Percentiles rank a stretch among this genome's conserved stretches.
Evolutionary conservation across 1,139 yeast genomes (phyloP).

Genomic region (Protomyces arabidopsidicola): DNA sequence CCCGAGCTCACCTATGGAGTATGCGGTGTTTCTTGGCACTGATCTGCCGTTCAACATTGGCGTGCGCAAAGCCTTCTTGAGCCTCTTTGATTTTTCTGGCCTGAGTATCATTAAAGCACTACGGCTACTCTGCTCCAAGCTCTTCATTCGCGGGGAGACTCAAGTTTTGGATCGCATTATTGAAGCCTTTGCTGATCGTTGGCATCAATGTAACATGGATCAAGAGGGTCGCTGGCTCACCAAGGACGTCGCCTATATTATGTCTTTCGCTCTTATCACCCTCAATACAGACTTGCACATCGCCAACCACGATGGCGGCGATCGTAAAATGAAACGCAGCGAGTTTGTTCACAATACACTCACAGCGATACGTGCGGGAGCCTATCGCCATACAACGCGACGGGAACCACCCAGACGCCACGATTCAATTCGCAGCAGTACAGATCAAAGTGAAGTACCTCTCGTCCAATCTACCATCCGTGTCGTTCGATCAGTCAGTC

Average conservation of each 20-base stretch:
- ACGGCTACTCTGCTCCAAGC: slow-evolving; percentile 56
- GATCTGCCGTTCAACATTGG: slow-evolving; percentile 3
- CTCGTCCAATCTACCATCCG: neutral
- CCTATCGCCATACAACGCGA: neutral
- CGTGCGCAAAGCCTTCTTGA: slow-evolving; percentile 37
- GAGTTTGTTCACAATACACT: slow-evolving; percentile 37
- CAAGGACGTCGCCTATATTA: slow-evolving; percentile 61
- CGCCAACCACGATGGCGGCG: slow-evolving; percentile 35
- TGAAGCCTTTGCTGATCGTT: slow-evolving; percentile 63
- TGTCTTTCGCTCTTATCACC: slow-evolving; percentile 67
- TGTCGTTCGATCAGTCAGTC: neutral
- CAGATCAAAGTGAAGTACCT: neutral
- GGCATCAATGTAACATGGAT: slow-evolving; percentile 42
- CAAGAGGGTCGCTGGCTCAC: slow-evolving; percentile 1
- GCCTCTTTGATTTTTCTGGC: slow-evolving; percentile 39
- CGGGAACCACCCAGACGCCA: neutral
- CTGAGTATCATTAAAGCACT: slow-evolving; percentile 47
- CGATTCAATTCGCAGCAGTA: neutral
- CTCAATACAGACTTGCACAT: slow-evolving; percentile 50
- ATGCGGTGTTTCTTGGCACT: slow-evolving; percentile 14
- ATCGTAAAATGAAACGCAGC: slow-evolving; percentile 41
- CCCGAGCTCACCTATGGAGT: neutral
- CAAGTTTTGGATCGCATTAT: slow-evolving; percentile 74
- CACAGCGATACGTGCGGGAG: slow-evolving; percentile 6
- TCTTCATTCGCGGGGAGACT: slow-evolving; percentile 77